Base-by-base conservation (phyloP, 225 moss, liverwort and hornwort genomes). In the Pseudisothecium myosuroides region DNA sequence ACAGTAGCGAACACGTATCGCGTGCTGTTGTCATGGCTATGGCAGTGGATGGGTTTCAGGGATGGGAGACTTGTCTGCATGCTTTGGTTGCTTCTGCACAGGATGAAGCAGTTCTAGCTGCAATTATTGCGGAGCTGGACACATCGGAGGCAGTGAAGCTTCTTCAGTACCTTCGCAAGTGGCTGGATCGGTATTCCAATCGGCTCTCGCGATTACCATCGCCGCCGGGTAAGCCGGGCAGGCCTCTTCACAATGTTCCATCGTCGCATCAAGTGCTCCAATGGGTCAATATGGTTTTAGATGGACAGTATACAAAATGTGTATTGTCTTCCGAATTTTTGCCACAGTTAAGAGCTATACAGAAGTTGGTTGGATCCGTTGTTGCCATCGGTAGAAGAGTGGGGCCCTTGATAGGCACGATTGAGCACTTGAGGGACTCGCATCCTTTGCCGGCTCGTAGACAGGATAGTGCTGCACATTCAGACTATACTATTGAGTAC, bases 401-500 rank as follows among this genome's bases (percentile, higher is more conserved):
- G 54, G 81, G 90, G 47, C 94, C 95, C 19, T 84, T 98, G 73
- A 31, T 91, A 80, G 97, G 98, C 59, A 89, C 89, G 13, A 80
- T 92, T 41, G 95, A 96, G 88, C 96, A 98, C 62, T 80, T 96
- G 54, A 91, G 84, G 88, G 91, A 88, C 34, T 84, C 75, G 37
- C 76, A 86, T 79, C 88, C 93, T 68, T 89, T 96, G 85, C 97
- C 97, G 5, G 61, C 76, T 78, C 88, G 68, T 76, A 88, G 84
- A 76, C 89, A 65, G 71, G 91, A 90, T 45, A 90, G 90, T 89
- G 94, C 86, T 82, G 87, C 89, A n/a, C 71, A 85, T 81, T 89
- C 95, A 59, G 93, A 94, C 86, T 97, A 98, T 83, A 93, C 96
- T 87, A 96, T 98, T 86, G 98, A 98, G 93, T 95, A 96, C 74